Evolutionary conservation across 805 yeast genomes (phyloP), one percentile per base, ranked within the genome.

Genomic region (Yamadazyma sp.): DNA sequence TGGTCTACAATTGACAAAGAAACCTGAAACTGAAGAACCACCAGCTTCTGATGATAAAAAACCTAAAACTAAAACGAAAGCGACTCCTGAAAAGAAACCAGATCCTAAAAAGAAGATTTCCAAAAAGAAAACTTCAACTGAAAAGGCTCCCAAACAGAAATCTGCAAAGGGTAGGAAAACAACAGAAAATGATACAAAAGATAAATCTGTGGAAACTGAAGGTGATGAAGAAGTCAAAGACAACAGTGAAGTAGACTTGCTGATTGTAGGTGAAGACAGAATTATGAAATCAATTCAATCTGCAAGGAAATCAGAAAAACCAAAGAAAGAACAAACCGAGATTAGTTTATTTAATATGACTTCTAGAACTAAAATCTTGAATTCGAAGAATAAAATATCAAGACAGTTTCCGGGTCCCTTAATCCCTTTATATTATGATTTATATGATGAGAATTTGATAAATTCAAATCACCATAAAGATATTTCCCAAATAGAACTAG

Each of bases 401-500:
- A 45, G 69, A 21, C 60, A 60, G 23, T 50, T 58, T 11, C 70
- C 72, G 0, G 71, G 70, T 1, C 71, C 73, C 1, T 44, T 66
- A 29, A 48, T 66, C 4, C 56, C 60, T 0, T 43, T 67, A 19
- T 44, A 50, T 31, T 65, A 58, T 38, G 62, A 58, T 28, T 43
- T 56, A 8, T 66, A 67, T 36, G 72, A 67, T 38, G 70, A 63
- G 11, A 62, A 60, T 43, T 31, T 55, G 8, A 36, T 63, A 26
- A 34, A 36, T 5, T 44, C 47, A 5, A 27, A 47, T 5, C 43
- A 42, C 15, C 30, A 44, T 21, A 23, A 33, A 8, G 23, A 23
- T 4, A 48, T 51, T 2, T 43, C 42, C n/a, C 41, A 44, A 12
- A 7, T 16, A 14, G 40, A 48, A 27, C 30, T 67, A 12, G 70